Evolutionary conservation across 305 asterid genomes (phyloP).

Genomic region (Fraxinus platypoda): DNA sequence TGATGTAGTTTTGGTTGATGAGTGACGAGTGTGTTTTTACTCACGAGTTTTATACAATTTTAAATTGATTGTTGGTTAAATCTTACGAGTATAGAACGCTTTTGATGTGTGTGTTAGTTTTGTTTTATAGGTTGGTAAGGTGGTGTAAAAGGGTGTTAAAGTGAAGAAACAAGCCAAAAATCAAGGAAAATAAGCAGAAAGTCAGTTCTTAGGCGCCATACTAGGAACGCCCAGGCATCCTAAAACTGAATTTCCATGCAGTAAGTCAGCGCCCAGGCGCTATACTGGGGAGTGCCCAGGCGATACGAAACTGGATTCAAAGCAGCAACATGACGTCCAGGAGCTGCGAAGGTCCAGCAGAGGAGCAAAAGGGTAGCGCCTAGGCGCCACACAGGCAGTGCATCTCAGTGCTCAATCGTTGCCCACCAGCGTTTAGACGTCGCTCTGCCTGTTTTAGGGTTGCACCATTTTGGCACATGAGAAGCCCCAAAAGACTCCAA

Average conservation of each 20-base stretch:
- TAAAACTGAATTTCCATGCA: too few relatives aligned
- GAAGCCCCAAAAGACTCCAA: not conserved
- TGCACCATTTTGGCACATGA: not conserved
- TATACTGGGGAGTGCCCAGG: too few relatives aligned
- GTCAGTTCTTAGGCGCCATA: not conserved
- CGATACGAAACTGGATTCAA: too few relatives aligned
- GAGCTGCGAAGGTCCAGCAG: too few relatives aligned
- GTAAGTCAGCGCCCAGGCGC: too few relatives aligned
- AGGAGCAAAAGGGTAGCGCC: not conserved
- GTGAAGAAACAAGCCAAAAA: not conserved
- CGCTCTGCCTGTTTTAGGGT: not conserved
- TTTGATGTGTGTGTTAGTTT: not conserved
- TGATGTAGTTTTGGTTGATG: not conserved
- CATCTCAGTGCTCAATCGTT: too few relatives aligned
- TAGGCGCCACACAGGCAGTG: not conserved
- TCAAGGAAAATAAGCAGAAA: too few relatives aligned
- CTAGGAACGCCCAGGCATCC: not conserved
- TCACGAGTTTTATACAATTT: not conserved
- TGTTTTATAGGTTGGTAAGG: not conserved
- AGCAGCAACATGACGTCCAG: not conserved
- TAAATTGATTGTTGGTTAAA: too few relatives aligned
- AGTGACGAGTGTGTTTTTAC: not conserved
- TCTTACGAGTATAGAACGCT: not conserved
- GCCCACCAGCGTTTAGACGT: not conserved
- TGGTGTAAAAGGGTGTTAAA: not conserved